A percentile compares a stretch with the other conserved stretches of the same genome.
These are phyloP conservation scores for Podospora comata DNA, from an alignment of 495 filamentous ascomycete genomes.

Conservation along the genomic window DNA sequence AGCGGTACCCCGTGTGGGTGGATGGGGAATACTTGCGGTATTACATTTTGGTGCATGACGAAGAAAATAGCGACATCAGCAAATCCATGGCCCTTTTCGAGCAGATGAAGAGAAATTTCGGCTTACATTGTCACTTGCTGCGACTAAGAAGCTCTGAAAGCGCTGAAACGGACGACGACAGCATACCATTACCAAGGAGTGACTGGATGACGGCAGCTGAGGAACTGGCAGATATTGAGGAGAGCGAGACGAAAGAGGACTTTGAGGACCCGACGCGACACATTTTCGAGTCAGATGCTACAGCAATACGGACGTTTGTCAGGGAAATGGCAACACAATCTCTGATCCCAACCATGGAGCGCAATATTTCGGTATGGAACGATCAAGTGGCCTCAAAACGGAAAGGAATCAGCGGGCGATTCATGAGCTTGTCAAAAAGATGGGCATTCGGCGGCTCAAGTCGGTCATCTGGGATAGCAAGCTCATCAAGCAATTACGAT, in stretches of 20 bases:
- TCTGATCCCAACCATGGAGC: constrained; percentile 92
- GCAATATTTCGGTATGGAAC: constrained; percentile 85
- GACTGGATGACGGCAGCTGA: constrained; percentile 90
- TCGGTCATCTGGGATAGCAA: constrained; percentile 39
- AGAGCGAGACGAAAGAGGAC: constrained; percentile 56
- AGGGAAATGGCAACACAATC: constrained; percentile 92
- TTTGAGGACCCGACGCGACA: constrained; percentile 69
- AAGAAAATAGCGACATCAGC: constrained; percentile 86
- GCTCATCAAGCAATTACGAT: constrained; percentile 71
- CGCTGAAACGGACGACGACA: constrained; percentile 89
- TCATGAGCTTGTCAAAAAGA: constrained; percentile 86
- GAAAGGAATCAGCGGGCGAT: constrained; percentile 79
- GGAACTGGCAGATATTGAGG: constrained; percentile 69
- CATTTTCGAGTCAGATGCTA: constrained; percentile 87
- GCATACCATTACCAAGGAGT: constrained; percentile 68
- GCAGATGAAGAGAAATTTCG: constrained; percentile 96
- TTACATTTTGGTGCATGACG: constrained; percentile 96
- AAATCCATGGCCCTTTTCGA: constrained; percentile 88
- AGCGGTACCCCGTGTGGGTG: constrained; percentile 72
- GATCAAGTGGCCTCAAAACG: constrained; percentile 92
- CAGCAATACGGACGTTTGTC: constrained; percentile 79
- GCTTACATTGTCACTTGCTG: constrained; percentile 89
- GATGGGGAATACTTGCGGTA: constrained; percentile 88
- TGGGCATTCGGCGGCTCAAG: constrained; percentile 69
- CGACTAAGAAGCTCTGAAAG: constrained; percentile 79